A percentile compares a stretch with the other conserved stretches of the same genome.
Conservation (phyloP, 1,139 yeast genomes). For the Candida tetrigidarum region DNA sequence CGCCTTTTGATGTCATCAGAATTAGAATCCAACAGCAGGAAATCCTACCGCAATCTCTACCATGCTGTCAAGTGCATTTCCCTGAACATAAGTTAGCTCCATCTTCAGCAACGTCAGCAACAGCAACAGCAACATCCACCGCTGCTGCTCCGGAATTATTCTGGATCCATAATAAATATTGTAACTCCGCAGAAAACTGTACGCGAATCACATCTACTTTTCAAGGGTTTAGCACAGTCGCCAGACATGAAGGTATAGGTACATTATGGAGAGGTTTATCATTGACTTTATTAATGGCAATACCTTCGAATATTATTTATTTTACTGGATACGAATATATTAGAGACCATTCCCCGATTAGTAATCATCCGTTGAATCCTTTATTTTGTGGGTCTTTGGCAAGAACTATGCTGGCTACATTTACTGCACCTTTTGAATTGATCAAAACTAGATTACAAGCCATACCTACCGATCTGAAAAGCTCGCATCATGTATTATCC, state of each 20-base stretch:
- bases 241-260: constrained; percentile 69
- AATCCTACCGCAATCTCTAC: constrained; percentile 44
- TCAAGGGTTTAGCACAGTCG: constrained; percentile 72
- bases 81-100: constrained; percentile 15
- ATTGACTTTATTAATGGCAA: constrained; percentile 82
- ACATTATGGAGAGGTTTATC: constrained; percentile 93
- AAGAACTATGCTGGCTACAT: constrained; percentile 80
- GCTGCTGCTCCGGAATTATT: constrained; percentile 32
- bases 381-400: constrained; percentile 87
- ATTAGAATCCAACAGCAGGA: constrained; percentile 92
- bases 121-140: constrained; percentile 8
- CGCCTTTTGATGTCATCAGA: constrained; percentile 94
- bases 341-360: constrained; percentile 72
- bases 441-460: constrained; percentile 89
- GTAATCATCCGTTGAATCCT: constrained; percentile 62
- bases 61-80: constrained; percentile 32
- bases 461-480: constrained; percentile 53
- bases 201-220: constrained; percentile 58
- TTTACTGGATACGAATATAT: constrained; percentile 92
- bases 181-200: constrained; percentile 36
- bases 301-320: constrained; percentile 92
- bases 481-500: constrained; percentile 43
- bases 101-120: constrained; percentile 2
- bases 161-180: constrained; percentile 46
- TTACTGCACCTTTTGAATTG: constrained; percentile 86